A percentile compares a stretch with the other conserved stretches of the same genome.
Conservation (phyloP, 352 stramenopile genomes). For the Phytopythium litorale region DNA sequence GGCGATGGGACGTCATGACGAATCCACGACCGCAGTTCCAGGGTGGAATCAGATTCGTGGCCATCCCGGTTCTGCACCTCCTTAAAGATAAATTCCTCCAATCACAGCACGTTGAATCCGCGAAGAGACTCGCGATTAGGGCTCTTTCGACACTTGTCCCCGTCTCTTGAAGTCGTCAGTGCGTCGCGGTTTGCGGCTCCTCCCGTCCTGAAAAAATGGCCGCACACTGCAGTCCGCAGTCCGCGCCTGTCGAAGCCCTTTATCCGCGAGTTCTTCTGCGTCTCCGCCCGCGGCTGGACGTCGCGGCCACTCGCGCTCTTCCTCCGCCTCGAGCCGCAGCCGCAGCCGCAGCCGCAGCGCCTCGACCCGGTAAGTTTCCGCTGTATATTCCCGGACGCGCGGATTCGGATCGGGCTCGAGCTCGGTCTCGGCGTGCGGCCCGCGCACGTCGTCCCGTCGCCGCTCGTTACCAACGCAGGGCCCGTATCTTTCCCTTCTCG, state of each 20-base stretch:
- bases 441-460: not conserved
- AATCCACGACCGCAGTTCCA: no score
- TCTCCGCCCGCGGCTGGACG: no score
- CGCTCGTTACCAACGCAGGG: not conserved
- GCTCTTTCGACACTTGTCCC: not conserved
- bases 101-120: not conserved
- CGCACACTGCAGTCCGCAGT: not conserved
- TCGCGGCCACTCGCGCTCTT: no score
- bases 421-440: no score
- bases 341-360: no score
- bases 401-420: no score
- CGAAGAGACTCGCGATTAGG: not conserved
- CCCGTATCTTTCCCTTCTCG: not conserved
- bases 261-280: not conserved
- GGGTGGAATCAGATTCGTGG: not conserved
- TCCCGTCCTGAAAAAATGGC: not conserved
- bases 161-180: conserved; percentile 1
- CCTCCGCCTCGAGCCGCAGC: no score
- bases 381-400: no score
- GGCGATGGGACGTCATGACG: no score
- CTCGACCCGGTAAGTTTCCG: no score
- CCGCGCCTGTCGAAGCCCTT: not conserved
- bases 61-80: not conserved
- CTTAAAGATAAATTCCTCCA: not conserved
- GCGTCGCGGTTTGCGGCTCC: not conserved